phyloP scores from a whole-genome alignment of 305 asterid species.

The Euphrasia arctica region DNA sequence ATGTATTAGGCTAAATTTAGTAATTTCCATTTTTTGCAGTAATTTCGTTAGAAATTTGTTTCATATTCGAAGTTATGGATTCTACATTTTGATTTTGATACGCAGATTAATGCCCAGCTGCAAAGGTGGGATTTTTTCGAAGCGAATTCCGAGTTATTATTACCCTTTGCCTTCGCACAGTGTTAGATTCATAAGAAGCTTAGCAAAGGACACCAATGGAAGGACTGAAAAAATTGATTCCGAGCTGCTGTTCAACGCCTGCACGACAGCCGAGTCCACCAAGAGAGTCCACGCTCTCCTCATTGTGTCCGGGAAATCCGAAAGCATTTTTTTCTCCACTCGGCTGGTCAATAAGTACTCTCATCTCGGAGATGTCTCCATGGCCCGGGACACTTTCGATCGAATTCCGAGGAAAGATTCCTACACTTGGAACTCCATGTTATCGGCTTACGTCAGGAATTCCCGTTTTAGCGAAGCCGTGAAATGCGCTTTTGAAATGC shows the following conservation, averaged over 20 bases:
- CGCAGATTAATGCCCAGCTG: constrained; percentile 40
- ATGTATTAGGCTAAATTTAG: not conserved
- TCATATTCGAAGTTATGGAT: no score
- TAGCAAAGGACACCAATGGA: constrained; percentile 28
- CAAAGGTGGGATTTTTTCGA: constrained; percentile 39
- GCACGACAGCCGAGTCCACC: constrained; percentile 39
- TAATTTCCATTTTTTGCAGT: not conserved
- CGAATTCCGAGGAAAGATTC: constrained; percentile 51
- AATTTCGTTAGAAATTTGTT: no score
- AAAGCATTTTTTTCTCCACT: constrained; percentile 42
- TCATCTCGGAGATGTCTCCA: constrained; percentile 50
- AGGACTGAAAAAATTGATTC: constrained; percentile 38
- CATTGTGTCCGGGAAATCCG: constrained; percentile 56
- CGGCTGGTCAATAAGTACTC: constrained; percentile 66
- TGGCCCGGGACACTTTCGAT: constrained; percentile 45
- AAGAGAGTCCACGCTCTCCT: constrained; percentile 67
- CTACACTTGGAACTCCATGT: constrained; percentile 80
- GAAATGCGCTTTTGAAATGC: constrained; percentile 53
- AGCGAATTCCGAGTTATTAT: not conserved
- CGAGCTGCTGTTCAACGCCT: constrained; percentile 51
- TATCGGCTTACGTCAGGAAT: constrained; percentile 63
- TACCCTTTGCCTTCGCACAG: constrained; percentile 25
- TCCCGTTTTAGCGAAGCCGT: constrained; percentile 49
- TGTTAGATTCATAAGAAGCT: constrained; percentile 30
- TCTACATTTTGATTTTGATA: not conserved